Evolutionary conservation across 768 basidiomycete species (phyloP).

Genomic region (Leccinum fibrillosum): DNA sequence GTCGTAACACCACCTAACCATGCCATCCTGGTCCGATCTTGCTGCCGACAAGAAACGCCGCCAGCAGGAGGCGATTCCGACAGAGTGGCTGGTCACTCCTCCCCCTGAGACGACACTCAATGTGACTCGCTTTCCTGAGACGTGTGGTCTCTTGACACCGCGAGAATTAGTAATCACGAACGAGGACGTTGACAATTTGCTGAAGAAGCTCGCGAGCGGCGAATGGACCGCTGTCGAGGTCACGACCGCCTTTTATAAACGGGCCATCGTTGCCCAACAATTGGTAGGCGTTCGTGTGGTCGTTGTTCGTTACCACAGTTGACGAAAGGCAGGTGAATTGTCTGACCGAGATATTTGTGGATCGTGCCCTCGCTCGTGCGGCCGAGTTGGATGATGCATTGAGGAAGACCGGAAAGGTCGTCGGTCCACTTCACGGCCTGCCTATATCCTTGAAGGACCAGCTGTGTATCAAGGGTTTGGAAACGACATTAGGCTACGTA

Average conservation of each 20-base stretch:
- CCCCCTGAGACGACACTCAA: conserved; percentile 49
- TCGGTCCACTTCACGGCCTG: conserved; percentile 75
- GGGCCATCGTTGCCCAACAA: conserved; percentile 79
- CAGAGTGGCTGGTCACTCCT: conserved; percentile 55
- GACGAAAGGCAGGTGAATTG: conserved; percentile 59
- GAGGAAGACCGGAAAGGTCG: conserved; percentile 54
- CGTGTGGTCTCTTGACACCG: conserved; percentile 53
- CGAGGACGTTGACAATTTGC: conserved; percentile 40
- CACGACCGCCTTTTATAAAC: conserved; percentile 70
- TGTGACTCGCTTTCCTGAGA: conserved; percentile 52
- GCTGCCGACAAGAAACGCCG: conserved; percentile 50
- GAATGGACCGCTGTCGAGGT: conserved; percentile 66
- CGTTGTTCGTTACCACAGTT: not conserved
- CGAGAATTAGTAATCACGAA: conserved; percentile 62
- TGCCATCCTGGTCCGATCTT: conserved; percentile 47
- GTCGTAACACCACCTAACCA: not conserved
- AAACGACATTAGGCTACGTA: conserved; percentile 73
- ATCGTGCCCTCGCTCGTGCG: conserved; percentile 63
- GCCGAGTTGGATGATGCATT: conserved; percentile 62
- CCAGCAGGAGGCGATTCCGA: conserved; percentile 57
- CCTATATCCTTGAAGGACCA: conserved; percentile 79
- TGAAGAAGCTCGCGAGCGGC: conserved; percentile 50
- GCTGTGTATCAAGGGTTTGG: conserved; percentile 62
- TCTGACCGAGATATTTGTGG: conserved; percentile 80
- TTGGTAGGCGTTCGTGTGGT: conserved; percentile 42